Base-by-base conservation (phyloP, 208 protist genomes). In the Leishmania aethiopica region DNA sequence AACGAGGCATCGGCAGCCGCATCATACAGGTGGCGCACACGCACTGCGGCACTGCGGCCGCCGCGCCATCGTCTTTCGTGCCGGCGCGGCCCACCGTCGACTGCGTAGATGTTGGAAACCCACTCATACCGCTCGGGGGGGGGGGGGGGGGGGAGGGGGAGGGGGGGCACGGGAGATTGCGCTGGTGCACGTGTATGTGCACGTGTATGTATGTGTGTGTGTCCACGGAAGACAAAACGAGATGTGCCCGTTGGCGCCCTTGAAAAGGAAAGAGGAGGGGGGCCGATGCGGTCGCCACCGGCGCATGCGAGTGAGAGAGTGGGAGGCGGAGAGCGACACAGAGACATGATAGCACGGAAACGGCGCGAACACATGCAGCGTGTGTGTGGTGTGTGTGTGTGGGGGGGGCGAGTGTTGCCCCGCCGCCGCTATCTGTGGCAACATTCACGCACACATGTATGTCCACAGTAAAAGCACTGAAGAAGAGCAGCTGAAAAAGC, bases 11-110 rank as follows among this genome's bases (percentile, higher is more conserved):
- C 37, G 84, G 78, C 42, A 93, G 70, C 17, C 86, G 85, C 45
- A 90, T 87, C 69, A 94, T 83, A 80, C 95, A 97, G 42, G 90
- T 96, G 40, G 91, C 89, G 81, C 95, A 97, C 22, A 96, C 84
- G 81, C 92, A 97, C 84, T 92, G 79, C 73, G 84, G 75, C 69
- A 62, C 76, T 51, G 70, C 35, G 28, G 83, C 53, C 84, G 32
- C 64, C 25, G 25, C 47, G 28, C 59, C 62, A 42, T 86, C 77
- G 7, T 79, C 82, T 53, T 77, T 81, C 22, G 59, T 59, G 7
- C 78, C 82, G 19, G 53, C 45, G 55, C 74, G 82, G 57, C 82
- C 78, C 28, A 59, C 80, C 3, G 78, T 81, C 37, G 82, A 86
- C 17, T 59, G 72, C 11, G 78, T 79, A 19, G 82, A 73, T 3